Percentiles rank a stretch among this genome's conserved stretches.
phyloP scores from a whole-genome alignment of 2,329 filamentous ascomycete genomes.

The Leptographium radiaticola region DNA sequence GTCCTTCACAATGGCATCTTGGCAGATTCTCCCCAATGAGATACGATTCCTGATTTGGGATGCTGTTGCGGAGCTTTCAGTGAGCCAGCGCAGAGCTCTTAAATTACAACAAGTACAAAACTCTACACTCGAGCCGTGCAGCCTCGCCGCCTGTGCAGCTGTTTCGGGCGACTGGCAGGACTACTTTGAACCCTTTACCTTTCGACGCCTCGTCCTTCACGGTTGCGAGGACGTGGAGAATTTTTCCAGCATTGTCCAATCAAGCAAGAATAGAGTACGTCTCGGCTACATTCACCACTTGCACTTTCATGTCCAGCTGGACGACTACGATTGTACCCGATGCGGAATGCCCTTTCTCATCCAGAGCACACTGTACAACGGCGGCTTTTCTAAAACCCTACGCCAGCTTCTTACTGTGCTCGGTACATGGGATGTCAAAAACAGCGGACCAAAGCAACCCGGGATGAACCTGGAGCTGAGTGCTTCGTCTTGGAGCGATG shows the following conservation, averaged over 20 bases:
- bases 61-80: background rate
- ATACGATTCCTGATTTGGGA: background rate
- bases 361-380: background rate
- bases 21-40: background rate
- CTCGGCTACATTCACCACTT: background rate
- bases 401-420: background rate
- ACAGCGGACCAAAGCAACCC: background rate
- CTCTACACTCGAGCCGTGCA: background rate
- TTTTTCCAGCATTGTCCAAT: background rate
- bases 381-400: background rate
- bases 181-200: conserved; percentile 3
- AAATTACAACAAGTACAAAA: background rate
- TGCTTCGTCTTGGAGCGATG: background rate
- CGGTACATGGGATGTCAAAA: background rate
- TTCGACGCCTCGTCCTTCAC: background rate
- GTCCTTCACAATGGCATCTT: background rate
- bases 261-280: background rate
- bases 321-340: background rate
- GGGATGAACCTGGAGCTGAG: background rate
- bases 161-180: conserved; percentile 4
- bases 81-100: background rate
- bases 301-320: background rate
- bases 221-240: background rate
- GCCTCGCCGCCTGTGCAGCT: background rate
- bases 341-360: background rate